Conservation (phyloP, 2,329 filamentous ascomycete genomes). For the Xylaria sp. region DNA sequence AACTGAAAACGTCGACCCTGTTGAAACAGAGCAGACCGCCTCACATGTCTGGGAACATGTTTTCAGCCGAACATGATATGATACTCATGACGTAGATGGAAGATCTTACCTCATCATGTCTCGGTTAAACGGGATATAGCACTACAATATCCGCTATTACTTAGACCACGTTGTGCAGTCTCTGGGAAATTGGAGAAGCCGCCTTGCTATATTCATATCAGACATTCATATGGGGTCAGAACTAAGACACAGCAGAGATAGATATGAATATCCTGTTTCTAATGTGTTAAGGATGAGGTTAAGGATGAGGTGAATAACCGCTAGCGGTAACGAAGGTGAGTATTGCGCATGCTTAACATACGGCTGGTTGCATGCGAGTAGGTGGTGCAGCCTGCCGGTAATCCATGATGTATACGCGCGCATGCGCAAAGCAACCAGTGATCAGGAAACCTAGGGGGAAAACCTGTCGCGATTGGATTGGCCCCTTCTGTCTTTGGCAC, state of each 20-base stretch:
- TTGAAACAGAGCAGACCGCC: constrained; percentile 3
- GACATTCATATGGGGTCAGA: not conserved
- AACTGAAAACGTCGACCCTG: not conserved
- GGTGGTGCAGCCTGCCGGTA: not conserved
- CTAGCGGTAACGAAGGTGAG: not conserved
- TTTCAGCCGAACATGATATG: constrained; percentile 5
- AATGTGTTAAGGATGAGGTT: too few species aligned
- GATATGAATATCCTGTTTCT: not conserved
- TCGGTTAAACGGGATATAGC: not conserved
- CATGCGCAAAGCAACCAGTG: not conserved
- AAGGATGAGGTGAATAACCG: not conserved
- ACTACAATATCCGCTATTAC: not conserved
- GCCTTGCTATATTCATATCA: not conserved
- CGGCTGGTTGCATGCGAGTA: not conserved
- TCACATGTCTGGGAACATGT: not conserved
- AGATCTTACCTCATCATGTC: constrained; percentile 9
- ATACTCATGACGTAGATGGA: not conserved
- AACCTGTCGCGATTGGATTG: not conserved
- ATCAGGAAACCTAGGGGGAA: not conserved
- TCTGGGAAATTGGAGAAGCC: not conserved
- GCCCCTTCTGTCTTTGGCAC: not conserved
- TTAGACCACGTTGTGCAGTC: not conserved
- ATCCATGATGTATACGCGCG: not conserved
- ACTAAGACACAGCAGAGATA: not conserved
- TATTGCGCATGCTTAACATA: not conserved